Evolutionary conservation across 208 protist species (phyloP).

Genomic region (Wallacemonas rigidus): DNA sequence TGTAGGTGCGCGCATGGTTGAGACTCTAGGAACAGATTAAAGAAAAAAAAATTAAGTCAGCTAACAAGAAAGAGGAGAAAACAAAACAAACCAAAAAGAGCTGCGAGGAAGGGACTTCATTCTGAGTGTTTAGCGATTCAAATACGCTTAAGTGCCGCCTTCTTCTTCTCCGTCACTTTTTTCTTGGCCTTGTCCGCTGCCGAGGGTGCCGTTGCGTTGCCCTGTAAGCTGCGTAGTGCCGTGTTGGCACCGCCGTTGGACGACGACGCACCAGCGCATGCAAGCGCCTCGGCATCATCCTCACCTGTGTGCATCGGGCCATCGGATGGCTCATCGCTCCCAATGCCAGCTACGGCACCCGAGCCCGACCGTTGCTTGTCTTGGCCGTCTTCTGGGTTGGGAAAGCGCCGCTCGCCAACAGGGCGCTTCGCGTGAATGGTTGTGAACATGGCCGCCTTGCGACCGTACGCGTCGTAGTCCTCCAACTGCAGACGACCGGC

Average conservation of each 20-base stretch:
- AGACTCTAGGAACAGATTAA: too few species aligned
- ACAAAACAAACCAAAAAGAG: constrained; percentile 9
- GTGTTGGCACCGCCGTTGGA: neutral
- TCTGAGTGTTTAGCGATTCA: constrained; percentile 12
- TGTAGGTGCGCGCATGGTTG: too few species aligned
- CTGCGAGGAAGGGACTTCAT: neutral
- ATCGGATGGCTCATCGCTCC: too few species aligned
- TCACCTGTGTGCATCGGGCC: too few species aligned
- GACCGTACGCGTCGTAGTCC: constrained; percentile 90
- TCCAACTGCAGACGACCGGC: constrained; percentile 97
- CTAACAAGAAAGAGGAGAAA: neutral
- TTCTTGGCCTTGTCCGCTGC: constrained; percentile 30
- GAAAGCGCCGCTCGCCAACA: constrained; percentile 34
- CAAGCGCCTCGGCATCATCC: too few species aligned
- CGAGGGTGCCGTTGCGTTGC: constrained; percentile 12
- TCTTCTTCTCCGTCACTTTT: constrained; percentile 62
- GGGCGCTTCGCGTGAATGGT: constrained; percentile 69
- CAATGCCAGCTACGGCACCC: too few species aligned
- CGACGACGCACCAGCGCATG: neutral
- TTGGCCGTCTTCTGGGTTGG: constrained; percentile 18
- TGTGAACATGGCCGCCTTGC: constrained; percentile 83
- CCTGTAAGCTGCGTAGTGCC: constrained; percentile 24
- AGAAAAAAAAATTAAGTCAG: neutral
- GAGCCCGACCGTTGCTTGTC: constrained; percentile 13
- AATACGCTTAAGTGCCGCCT: constrained; percentile 56